phyloP scores from a whole-genome alignment of 2,329 filamentous ascomycete genomes.

The Hypoxylon sp. region DNA sequence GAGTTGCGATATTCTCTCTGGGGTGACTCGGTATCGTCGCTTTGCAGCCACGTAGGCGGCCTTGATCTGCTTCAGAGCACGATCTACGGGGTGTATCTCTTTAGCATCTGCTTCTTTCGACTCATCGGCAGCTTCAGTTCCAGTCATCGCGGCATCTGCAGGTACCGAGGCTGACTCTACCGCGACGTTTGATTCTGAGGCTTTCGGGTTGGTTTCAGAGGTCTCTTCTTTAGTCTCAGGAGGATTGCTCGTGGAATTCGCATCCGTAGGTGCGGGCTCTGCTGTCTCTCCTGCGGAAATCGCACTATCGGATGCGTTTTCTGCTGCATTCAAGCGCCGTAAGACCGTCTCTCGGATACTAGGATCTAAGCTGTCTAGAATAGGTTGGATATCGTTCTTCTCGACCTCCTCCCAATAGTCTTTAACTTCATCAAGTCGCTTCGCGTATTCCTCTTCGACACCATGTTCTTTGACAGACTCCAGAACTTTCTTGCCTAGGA shows the following conservation, averaged over 20 bases:
- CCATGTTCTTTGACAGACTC: constrained; percentile 80
- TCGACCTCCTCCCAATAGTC: constrained; percentile 88
- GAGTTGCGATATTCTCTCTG: constrained; percentile 77
- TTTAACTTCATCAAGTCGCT: constrained; percentile 80
- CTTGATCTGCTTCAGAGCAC: constrained; percentile 80
- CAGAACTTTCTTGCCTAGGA: constrained; percentile 84
- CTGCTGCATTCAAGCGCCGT: constrained; percentile 66
- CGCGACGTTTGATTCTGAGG: constrained; percentile 18
- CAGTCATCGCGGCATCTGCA: constrained; percentile 41
- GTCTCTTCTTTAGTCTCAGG: constrained; percentile 26
- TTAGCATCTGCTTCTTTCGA: constrained; percentile 53
- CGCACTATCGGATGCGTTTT: constrained; percentile 37
- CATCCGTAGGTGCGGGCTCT: constrained; percentile 39
- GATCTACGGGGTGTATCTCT: constrained; percentile 67
- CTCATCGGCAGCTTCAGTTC: constrained; percentile 30
- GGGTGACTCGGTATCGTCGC: constrained; percentile 83
- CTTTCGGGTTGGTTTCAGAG: constrained; percentile 28
- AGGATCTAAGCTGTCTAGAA: constrained; percentile 72
- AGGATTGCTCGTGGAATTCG: constrained; percentile 28
- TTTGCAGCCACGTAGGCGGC: constrained; percentile 85
- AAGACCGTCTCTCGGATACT: constrained; percentile 73
- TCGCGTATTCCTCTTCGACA: constrained; percentile 75
- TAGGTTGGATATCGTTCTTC: constrained; percentile 81
- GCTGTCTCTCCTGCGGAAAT: constrained; percentile 20
- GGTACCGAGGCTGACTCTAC: constrained; percentile 48